Conservation (phyloP, 306 rosid genomes). For the Castanospermum australe region DNA sequence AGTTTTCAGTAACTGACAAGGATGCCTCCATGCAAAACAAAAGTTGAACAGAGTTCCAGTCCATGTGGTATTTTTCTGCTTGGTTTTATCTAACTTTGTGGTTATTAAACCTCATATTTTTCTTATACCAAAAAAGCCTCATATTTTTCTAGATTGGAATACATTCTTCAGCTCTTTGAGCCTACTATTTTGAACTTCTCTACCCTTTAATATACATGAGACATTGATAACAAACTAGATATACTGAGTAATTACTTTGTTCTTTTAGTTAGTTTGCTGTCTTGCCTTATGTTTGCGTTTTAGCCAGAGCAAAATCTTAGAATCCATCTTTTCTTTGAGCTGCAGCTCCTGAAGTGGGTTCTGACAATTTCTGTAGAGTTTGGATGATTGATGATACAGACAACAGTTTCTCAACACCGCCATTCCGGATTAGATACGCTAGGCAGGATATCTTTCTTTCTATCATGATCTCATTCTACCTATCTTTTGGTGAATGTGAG, state of each 20-base stretch:
- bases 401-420: conserved; percentile 90
- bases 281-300: conserved; percentile 21
- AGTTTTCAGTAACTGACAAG: not conserved
- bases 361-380: conserved; percentile 78
- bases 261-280: not conserved
- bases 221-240: conserved; percentile 12
- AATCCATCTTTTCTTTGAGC: conserved; percentile 42
- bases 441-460: conserved; percentile 90
- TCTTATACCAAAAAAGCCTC: too few relatives aligned
- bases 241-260: conserved; percentile 15
- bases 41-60: not conserved
- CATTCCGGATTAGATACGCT: conserved; percentile 78
- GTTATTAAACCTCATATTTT: not conserved
- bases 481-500: conserved; percentile 64
- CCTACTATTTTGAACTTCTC: not conserved
- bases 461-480: conserved; percentile 82
- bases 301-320: conserved; percentile 28
- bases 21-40: not conserved
- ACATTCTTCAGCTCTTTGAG: not conserved
- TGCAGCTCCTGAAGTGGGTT: conserved; percentile 84
- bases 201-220: not conserved
- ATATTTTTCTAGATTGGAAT: not conserved
- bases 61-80: not conserved
- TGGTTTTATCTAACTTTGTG: not conserved
- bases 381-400: conserved; percentile 90